Base-by-base conservation (phyloP, 306 rosid species). In the Urtica urens region DNA sequence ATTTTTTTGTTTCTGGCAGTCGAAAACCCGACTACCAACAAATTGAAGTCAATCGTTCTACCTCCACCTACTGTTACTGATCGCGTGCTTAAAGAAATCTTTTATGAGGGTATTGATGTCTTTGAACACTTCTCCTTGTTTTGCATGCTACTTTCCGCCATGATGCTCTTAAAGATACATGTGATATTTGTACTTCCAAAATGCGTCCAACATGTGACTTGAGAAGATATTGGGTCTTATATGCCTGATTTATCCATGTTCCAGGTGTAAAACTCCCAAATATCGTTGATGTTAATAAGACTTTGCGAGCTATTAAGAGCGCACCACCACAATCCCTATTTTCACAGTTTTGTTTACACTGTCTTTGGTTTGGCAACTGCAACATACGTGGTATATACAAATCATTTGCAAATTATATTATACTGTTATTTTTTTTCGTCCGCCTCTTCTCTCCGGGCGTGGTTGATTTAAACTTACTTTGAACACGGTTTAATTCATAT, bases 321-420 rank as follows among this genome's bases (percentile, higher is more conserved):
- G 92, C 95, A 37, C 87, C 94, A 23, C 76, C 71, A 51, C 77
- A 72, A 43, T 77, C 94, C 34, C 95, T 90, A 41, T 90, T 84
- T 60, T 78, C 88, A 13, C 93, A 81, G 53, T 90, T 84, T 68
- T 90, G 95, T 67, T 77, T 90, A 50, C 93, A 84, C 65, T 66
- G 73, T 71, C 87, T 88, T 51, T 88, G 97, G 97, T 74, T 81
- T 72, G 95, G 93, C 46, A 84, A 77, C 78, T 83, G 97, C 83
- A 83, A 81, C 39, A 72, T 88, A 65, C 95, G 95, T 12, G 97
- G 97, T 88, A 78, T 46, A 55, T 54, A 23, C 15, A 15, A 27
- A 53, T 8, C 23, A 35, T 33, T 58, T 24, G 26, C 49, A 18
- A 9, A 27, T 23, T 11, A 19, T 27, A 17, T 26, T 16, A 29